Base-by-base conservation (phyloP, 1,284 basidiomycete species). In the Puccinia triticina region DNA sequence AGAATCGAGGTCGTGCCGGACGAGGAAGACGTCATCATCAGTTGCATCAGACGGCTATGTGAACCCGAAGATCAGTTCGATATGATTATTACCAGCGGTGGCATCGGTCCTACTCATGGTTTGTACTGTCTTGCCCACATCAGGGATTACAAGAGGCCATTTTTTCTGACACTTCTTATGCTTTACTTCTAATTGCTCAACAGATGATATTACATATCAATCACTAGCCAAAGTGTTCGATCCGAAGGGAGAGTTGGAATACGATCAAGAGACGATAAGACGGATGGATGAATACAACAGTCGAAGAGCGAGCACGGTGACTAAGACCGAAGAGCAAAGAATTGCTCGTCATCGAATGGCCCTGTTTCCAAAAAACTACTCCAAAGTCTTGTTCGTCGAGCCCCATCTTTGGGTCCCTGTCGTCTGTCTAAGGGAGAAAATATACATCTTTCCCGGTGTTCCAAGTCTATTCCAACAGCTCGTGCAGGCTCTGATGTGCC, bases 1-100 rank as follows among this genome's bases (percentile, higher is more conserved):
- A 91, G 92, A 55, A 91, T 97, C 85, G 94, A 98, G 85, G 94
- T 98, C 75, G 93, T 98, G 76, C 89, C 96, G 0, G 96, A 98
- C 86, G 92, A 95, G 78, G 93, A 95, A 86, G 91, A 91, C 14
- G 92, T 95, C 86, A 98, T 97, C 84, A 89, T 94, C 83, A 94
- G 96, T 86, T 94, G 95, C 0, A 94, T 93, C 48, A 89, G 90
- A 76, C 90, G 94, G 7, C 91, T 98, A 89, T 92, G 93, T n/a
- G 87, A 89, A 57, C 11, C 32, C 59, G 57, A 64, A 12, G 29
- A 55, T 57, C 90, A 90, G 72, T 95, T 94, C 86, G 94, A 96
- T 87, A 92, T 95, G 85, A 94, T 96, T 32, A 90, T 96, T 80
- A 95, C 93, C 0, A 92, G 91, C 23, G 94, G 94, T 0, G 93